Evolutionary conservation across 495 filamentous ascomycete genomes (phyloP).

Genomic region (Xylaria telfairii): DNA sequence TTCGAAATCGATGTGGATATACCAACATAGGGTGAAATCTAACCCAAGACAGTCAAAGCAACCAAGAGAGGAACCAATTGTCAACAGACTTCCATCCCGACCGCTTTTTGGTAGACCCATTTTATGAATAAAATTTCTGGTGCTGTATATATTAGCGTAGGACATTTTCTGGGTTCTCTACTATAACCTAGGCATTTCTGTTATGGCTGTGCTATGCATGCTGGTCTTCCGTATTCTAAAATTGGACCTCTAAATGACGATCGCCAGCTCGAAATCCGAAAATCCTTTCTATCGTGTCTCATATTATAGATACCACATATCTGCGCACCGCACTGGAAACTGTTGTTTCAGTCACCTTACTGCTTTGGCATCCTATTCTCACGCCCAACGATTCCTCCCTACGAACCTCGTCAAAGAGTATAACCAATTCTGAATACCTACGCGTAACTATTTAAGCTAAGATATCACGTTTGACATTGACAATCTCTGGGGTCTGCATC

Average conservation of each 20-base stretch:
- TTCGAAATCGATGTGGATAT: background rate
- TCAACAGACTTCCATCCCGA: background rate
- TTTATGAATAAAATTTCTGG: no score
- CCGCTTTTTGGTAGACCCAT: background rate
- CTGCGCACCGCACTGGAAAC: background rate
- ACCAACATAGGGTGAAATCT: background rate
- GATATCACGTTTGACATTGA: background rate
- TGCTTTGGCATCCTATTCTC: background rate
- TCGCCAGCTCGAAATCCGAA: background rate
- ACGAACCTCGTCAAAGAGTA: background rate
- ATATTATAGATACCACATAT: background rate
- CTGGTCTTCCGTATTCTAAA: background rate
- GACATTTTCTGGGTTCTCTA: no score
- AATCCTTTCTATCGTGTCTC: background rate
- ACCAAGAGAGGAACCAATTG: background rate
- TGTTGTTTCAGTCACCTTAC: background rate
- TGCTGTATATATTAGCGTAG: background rate
- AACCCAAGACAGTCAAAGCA: background rate
- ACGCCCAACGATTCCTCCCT: background rate
- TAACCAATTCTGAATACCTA: background rate
- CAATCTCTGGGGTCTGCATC: background rate
- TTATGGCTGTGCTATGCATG: conserved; percentile 4
- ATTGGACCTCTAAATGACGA: conserved; percentile 3
- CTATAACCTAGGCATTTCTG: background rate
- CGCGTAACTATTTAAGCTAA: background rate